Percentiles rank a stretch among this genome's conserved stretches.
These are phyloP conservation scores for Truncatella angustata DNA, from an alignment of 2,329 filamentous ascomycete genomes.

Conservation along the genomic window DNA sequence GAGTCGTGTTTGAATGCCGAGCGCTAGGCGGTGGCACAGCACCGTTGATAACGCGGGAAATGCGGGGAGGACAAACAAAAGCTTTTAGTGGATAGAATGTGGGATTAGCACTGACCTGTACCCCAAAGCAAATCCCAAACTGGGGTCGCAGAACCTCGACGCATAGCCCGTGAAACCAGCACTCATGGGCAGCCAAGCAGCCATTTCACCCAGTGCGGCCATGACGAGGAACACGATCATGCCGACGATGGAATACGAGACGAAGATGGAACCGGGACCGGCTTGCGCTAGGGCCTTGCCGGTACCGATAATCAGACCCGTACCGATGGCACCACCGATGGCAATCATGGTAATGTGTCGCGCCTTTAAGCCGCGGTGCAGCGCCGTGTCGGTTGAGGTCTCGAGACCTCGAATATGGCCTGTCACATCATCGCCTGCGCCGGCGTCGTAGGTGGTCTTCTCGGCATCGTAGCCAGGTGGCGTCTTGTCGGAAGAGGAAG, in stretches of 20 bases:
- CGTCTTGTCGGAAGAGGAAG: slow-evolving; percentile 27
- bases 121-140: slow-evolving; percentile 75
- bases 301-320: slow-evolving; percentile 71
- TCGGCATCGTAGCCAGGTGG: slow-evolving; percentile 19
- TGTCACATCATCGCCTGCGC: slow-evolving; percentile 20
- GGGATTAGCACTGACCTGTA: slow-evolving; percentile 60
- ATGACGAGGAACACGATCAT: slow-evolving; percentile 78
- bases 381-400: slow-evolving; percentile 45
- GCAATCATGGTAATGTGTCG: slow-evolving; percentile 61
- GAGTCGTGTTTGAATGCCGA: too few relatives aligned
- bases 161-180: slow-evolving; percentile 83
- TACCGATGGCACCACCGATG: slow-evolving; percentile 73
- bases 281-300: slow-evolving; percentile 52
- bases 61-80: background rate
- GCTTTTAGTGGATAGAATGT: background rate
- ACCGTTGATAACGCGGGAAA: too few relatives aligned
- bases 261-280: slow-evolving; percentile 65
- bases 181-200: slow-evolving; percentile 74
- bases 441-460: slow-evolving; percentile 21
- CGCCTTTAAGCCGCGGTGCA: slow-evolving; percentile 53
- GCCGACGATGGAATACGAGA: slow-evolving; percentile 69
- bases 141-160: slow-evolving; percentile 74
- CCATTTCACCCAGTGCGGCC: slow-evolving; percentile 81
- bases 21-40: too few relatives aligned
- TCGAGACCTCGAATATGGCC: slow-evolving; percentile 45